Conservation (phyloP, 164 flowering plant species). For the Annona cherimola region DNA sequence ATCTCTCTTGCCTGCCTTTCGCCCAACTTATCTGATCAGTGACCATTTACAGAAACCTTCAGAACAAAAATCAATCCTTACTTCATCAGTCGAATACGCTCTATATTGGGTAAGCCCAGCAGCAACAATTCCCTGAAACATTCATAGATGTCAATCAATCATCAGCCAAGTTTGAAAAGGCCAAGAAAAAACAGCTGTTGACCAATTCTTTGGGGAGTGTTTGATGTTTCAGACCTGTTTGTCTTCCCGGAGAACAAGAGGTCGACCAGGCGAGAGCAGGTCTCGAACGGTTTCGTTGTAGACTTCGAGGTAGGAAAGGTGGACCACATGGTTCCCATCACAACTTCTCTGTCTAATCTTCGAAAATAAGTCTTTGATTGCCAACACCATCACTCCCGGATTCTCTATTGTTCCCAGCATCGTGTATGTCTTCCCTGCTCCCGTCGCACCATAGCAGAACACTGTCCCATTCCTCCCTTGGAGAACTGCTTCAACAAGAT, state of each 20-base stretch:
- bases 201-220: background rate
- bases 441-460: constrained; percentile 95
- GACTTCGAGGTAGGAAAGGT: constrained; percentile 91
- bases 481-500: constrained; percentile 82
- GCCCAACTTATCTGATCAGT: no score
- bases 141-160: background rate
- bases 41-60: background rate
- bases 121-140: constrained; percentile 74
- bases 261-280: constrained; percentile 88
- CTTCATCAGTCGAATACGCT: constrained; percentile 93
- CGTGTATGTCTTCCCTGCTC: constrained; percentile 95
- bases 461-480: constrained; percentile 93
- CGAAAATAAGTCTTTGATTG: constrained; percentile 80
- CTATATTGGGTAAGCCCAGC: constrained; percentile 89
- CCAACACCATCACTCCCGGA: constrained; percentile 96
- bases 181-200: background rate
- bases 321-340: constrained; percentile 87
- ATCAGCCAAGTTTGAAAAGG: background rate
- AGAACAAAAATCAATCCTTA: constrained; percentile 16
- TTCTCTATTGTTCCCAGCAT: constrained; percentile 88
- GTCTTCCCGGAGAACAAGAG: constrained; percentile 90
- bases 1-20: background rate
- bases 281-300: constrained; percentile 91
- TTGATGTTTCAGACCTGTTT: constrained; percentile 49
- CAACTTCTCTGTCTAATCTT: constrained; percentile 79